These are phyloP conservation scores for Rhizopogon parksii DNA, from an alignment of 1,284 basidiomycete species.

Conservation along the genomic window DNA sequence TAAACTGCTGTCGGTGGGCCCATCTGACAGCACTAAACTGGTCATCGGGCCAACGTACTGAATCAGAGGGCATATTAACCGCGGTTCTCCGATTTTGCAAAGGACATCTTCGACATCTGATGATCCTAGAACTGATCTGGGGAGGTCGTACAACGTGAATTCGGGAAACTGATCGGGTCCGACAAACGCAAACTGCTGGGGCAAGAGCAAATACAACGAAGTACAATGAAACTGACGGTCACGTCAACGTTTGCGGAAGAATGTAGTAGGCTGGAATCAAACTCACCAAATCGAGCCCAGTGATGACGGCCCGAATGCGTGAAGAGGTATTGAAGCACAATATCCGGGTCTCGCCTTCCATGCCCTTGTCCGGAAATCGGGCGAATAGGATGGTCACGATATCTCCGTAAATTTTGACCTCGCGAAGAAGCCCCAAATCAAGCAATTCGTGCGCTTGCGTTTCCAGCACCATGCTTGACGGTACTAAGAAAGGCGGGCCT, in stretches of 20 bases:
- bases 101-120: neutral
- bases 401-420: neutral
- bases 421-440: neutral
- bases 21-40: neutral
- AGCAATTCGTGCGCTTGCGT: neutral
- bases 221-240: neutral
- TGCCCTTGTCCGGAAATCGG: neutral
- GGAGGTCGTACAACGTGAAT: neutral
- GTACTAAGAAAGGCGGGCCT: neutral
- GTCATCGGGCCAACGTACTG: neutral
- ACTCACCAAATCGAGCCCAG: neutral
- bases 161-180: neutral
- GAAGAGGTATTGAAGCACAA: neutral
- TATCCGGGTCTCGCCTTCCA: neutral
- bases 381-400: neutral
- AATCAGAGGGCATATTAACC: neutral
- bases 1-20: too few species aligned
- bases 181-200: neutral
- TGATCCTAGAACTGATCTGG: neutral
- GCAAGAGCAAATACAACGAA: neutral
- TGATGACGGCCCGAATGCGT: neutral
- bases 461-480: neutral
- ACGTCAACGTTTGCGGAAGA: neutral
- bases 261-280: neutral
- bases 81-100: neutral